A percentile compares a stretch with the other conserved stretches of the same genome.
These are phyloP conservation scores for Thielaviopsis ethacetica DNA, from an alignment of 2,329 filamentous ascomycete genomes.

Conservation along the genomic window DNA sequence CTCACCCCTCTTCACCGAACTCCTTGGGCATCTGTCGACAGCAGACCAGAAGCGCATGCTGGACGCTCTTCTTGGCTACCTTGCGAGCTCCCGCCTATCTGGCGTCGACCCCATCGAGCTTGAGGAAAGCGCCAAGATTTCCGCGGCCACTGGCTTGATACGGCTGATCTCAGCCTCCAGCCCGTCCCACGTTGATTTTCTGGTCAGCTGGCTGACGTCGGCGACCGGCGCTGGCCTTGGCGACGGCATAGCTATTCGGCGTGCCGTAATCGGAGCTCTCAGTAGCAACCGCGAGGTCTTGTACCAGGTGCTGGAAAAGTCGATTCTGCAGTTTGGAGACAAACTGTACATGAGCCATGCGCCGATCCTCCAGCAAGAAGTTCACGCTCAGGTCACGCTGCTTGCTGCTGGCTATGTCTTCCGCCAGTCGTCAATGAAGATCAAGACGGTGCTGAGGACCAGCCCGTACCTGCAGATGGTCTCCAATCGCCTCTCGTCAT, in stretches of 20 bases:
- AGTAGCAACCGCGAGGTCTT: slow-evolving; percentile 35
- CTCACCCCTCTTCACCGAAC: slow-evolving; percentile 16
- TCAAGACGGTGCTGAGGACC: slow-evolving; percentile 55
- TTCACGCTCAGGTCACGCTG: slow-evolving; percentile 63
- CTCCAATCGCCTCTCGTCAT: slow-evolving; percentile 68
- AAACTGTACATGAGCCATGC: slow-evolving; percentile 74
- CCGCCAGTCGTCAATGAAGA: slow-evolving; percentile 44
- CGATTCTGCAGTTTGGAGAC: slow-evolving; percentile 63
- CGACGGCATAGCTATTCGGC: slow-evolving; percentile 46
- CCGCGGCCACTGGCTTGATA: slow-evolving; percentile 43
- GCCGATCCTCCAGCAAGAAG: slow-evolving; percentile 77
- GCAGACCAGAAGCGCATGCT: slow-evolving; percentile 16
- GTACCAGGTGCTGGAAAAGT: slow-evolving; percentile 46
- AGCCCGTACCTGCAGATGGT: slow-evolving; percentile 59
- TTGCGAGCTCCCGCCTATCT: slow-evolving; percentile 30
- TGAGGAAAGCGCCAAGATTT: slow-evolving; percentile 21
- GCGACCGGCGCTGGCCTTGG: slow-evolving; percentile 49
- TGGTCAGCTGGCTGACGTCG: slow-evolving; percentile 49
- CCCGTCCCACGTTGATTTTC: slow-evolving; percentile 30
- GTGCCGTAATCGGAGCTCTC: slow-evolving; percentile 46
- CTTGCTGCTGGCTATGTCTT: slow-evolving; percentile 63
- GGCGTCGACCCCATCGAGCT: slow-evolving; percentile 19
- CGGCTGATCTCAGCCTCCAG: slow-evolving; percentile 30
- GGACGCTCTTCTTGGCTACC: slow-evolving; percentile 20
- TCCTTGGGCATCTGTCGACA: slow-evolving; percentile 11